A percentile compares a stretch with the other conserved stretches of the same genome.
Conservation (phyloP, 139 green algal species). For the Tetradesmus lagerheimii region DNA sequence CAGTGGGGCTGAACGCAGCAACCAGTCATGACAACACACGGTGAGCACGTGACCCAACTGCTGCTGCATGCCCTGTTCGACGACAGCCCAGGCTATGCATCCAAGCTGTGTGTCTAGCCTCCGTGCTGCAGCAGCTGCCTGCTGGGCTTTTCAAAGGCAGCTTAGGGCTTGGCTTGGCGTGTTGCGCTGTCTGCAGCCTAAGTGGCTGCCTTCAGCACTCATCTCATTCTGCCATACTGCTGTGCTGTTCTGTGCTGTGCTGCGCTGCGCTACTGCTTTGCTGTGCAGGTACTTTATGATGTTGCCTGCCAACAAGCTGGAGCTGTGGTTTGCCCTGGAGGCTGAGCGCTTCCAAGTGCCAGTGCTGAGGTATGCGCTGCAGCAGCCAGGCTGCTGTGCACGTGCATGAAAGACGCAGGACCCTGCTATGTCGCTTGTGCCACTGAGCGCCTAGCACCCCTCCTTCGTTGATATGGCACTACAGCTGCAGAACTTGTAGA, state of each 20-base stretch:
- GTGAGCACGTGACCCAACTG: slow-evolving; percentile 61
- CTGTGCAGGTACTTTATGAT: slow-evolving; percentile 63
- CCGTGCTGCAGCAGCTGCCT: background rate
- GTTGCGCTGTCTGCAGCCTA: background rate
- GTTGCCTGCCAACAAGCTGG: slow-evolving; percentile 80
- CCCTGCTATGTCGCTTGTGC: no score
- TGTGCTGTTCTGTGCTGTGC: no score
- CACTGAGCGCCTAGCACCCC: no score
- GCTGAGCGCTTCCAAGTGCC: slow-evolving; percentile 81
- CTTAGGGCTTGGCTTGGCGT: background rate
- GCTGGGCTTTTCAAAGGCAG: background rate
- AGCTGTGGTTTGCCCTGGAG: slow-evolving; percentile 96
- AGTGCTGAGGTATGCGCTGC: slow-evolving; percentile 33
- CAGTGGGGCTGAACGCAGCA: slow-evolving; percentile 89
- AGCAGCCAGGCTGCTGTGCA: no score
- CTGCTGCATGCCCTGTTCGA: background rate
- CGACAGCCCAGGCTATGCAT: no score
- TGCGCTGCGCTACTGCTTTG: background rate
- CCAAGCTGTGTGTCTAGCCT: background rate
- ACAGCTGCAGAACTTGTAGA: no score
- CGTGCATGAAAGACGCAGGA: no score
- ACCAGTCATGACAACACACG: slow-evolving; percentile 89
- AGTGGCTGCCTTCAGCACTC: background rate
- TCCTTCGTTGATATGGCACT: no score
- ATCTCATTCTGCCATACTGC: background rate